Evolutionary conservation across 225 moss, liverwort and hornwort genomes (phyloP), one percentile per base, ranked within the genome.

Genomic region (Ulota crispa): DNA sequence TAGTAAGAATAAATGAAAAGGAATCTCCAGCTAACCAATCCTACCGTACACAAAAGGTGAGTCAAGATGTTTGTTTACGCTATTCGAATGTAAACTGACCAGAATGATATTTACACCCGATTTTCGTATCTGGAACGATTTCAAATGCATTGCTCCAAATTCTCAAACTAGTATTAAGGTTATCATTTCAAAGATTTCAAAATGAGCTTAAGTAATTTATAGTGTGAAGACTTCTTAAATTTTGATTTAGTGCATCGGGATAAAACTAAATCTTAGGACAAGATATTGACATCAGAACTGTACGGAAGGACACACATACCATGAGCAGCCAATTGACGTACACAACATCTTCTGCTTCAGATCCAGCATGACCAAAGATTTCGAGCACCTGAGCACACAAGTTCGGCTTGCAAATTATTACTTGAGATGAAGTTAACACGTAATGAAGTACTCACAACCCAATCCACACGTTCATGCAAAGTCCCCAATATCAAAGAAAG

Each of bases 311-410:
- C 73, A 72, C 41, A 83, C 87, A 75, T 68, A 94, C 94, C 94
- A 94, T 94, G 28, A 92, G 73, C 37, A 94, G 80, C 94, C 92
- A 94, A 67, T 88, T 94, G 27, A 92, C 82, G 39, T 92, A 94
- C 75, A 89, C 67, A 60, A 92, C 64, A 70, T 91, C 81, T 55
- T 89, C 87, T 53, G 92, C 94, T 5, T 81, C 83, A 77, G 61
- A 14, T 32, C 90, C 94, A 27, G 87, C 82, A 71, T 93, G 87
- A 62, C 91, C 92, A 63, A 94, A 91, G 42, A 91, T 87, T 68
- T 92, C 76, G 6, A 94, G 87, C 32, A 89, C 90, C 92, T 94
- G 77, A 70, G 70, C 60, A 82, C 24, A 59, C 30, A 70, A 70
- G 53, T 37, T 28, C 57, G 66, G 16, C 61, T 70, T 50, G 50